Conservation (phyloP, 1,284 basidiomycete species). For the Melampsora americana region DNA sequence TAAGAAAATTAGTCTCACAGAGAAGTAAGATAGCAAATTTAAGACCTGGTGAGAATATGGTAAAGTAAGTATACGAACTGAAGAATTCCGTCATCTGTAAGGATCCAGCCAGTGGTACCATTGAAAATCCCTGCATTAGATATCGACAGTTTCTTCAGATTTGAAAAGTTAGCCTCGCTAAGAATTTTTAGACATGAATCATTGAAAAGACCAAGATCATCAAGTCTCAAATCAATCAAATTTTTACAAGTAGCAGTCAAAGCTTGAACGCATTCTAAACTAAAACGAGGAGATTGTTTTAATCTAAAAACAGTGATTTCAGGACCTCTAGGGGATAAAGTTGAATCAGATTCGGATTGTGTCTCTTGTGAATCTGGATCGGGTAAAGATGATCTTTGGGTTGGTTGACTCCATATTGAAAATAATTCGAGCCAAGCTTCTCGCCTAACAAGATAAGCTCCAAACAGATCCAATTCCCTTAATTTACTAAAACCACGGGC, state of each 20-base stretch:
- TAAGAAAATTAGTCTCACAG: neutral
- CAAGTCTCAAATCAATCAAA: conserved; percentile 70
- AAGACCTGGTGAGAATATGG: neutral
- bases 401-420: conserved; percentile 2
- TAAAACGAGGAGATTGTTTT: conserved; percentile 72
- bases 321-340: neutral
- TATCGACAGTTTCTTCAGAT: conserved; percentile 28
- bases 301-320: conserved; percentile 45
- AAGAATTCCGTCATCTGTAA: conserved; percentile 25
- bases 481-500: conserved; percentile 66
- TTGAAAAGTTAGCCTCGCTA: conserved; percentile 47
- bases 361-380: conserved; percentile 7
- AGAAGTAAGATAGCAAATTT: neutral
- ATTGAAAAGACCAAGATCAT: conserved; percentile 71
- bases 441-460: conserved; percentile 71
- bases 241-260: conserved; percentile 65
- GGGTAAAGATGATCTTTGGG: conserved; percentile 18
- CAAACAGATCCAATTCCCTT: conserved; percentile 72
- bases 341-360: neutral
- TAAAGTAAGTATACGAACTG: conserved; percentile 17
- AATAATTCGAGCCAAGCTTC: conserved; percentile 1
- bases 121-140: conserved; percentile 37
- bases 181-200: conserved; percentile 65
- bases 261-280: conserved; percentile 65
- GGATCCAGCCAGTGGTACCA: conserved; percentile 29